A percentile compares a stretch with the other conserved stretches of the same genome.
phyloP scores from a whole-genome alignment of 2,329 filamentous ascomycete genomes.

The Talaromyces islandicus region DNA sequence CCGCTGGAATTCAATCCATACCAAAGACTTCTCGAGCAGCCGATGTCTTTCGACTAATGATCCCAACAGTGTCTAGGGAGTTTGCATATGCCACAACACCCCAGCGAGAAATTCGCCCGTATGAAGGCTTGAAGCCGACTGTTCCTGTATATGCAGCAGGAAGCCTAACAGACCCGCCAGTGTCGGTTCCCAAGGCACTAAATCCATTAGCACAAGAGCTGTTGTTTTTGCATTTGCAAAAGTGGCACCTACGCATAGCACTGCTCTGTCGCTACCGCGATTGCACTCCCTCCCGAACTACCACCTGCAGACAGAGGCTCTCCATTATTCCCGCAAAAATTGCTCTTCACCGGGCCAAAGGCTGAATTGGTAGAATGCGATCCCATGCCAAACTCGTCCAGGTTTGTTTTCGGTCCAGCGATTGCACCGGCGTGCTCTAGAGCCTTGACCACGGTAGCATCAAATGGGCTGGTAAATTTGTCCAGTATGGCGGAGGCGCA shows the following conservation, averaged over 20 bases:
- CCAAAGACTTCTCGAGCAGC: slow-evolving; percentile 48
- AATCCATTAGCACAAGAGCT: slow-evolving; percentile 4
- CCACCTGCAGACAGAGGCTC: slow-evolving; percentile 65
- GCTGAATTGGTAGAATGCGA: slow-evolving; percentile 68
- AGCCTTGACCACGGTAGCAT: slow-evolving; percentile 71
- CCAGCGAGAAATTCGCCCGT: slow-evolving; percentile 77
- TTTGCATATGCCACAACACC: slow-evolving; percentile 90
- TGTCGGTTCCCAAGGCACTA: slow-evolving; percentile 83
- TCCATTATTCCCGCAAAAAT: slow-evolving; percentile 30
- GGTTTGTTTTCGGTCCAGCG: slow-evolving; percentile 75
- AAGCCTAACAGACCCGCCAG: slow-evolving; percentile 79
- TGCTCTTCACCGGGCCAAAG: slow-evolving; percentile 55
- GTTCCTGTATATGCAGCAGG: slow-evolving; percentile 81
- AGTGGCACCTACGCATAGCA: slow-evolving; percentile 48
- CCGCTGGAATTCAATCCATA: slow-evolving; percentile 17
- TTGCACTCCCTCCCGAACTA: slow-evolving; percentile 88
- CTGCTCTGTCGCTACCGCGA: slow-evolving; percentile 65
- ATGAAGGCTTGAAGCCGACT: slow-evolving; percentile 86
- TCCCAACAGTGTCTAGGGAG: slow-evolving; percentile 82
- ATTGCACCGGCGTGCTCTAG: slow-evolving; percentile 58
- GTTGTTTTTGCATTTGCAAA: not conserved
- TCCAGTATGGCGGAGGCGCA: slow-evolving; percentile 72
- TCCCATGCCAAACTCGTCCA: slow-evolving; percentile 96
- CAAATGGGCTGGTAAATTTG: slow-evolving; percentile 68
- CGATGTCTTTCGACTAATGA: slow-evolving; percentile 56